These are phyloP conservation scores for Rhodotorula sp. DNA, from an alignment of 1,284 basidiomycete species.

Conservation along the genomic window DNA sequence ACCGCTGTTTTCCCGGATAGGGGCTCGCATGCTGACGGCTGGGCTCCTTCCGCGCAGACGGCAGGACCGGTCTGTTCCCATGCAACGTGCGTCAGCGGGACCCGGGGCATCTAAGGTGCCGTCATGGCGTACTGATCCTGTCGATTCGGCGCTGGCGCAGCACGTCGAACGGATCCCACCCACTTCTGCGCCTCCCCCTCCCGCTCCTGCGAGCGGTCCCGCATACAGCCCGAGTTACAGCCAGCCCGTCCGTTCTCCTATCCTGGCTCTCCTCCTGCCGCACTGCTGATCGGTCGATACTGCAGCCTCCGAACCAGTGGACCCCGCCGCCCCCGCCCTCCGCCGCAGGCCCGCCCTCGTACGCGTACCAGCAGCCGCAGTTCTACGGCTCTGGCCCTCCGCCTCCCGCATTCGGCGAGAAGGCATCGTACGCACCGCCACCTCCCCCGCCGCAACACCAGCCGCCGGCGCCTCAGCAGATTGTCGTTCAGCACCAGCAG, in stretches of 20 bases:
- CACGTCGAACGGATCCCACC: constrained; percentile 27
- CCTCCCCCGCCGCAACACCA: background rate
- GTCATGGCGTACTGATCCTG: background rate
- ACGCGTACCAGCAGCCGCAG: constrained; percentile 34
- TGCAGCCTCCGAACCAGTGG: background rate
- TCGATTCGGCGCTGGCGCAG: background rate
- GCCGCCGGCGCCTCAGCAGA: constrained; percentile 2
- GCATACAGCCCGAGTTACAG: background rate
- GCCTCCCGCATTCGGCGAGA: background rate
- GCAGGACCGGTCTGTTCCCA: constrained; percentile 28
- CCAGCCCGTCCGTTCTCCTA: background rate
- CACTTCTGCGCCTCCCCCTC: background rate
- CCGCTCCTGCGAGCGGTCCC: background rate
- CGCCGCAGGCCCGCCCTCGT: background rate
- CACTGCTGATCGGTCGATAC: background rate
- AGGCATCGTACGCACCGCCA: background rate
- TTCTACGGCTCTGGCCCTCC: constrained; percentile 3
- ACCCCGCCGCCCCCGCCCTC: background rate
- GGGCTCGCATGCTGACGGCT: background rate
- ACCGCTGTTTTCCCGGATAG: too few species aligned
- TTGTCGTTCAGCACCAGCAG: background rate
- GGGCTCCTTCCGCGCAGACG: constrained; percentile 4
- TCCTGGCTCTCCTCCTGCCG: background rate
- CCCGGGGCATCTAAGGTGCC: background rate
- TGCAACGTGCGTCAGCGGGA: constrained; percentile 18